These are phyloP conservation scores for Amanita jacksonii DNA, from an alignment of 768 basidiomycete species.

Conservation along the genomic window DNA sequence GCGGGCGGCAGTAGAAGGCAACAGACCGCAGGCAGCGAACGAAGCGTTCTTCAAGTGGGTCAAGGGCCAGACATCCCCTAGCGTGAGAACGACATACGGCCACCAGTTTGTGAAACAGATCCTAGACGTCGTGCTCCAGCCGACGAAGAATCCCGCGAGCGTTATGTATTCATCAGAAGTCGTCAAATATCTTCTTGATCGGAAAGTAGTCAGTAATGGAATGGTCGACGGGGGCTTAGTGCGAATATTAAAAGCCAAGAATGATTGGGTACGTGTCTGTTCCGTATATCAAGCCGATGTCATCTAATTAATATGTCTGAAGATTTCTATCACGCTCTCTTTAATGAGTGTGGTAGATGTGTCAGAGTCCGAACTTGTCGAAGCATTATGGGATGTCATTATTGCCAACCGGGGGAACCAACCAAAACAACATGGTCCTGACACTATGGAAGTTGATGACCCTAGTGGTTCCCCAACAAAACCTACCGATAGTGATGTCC, in stretches of 20 bases:
- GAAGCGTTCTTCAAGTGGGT: constrained; percentile 56
- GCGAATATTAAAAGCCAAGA: constrained; percentile 36
- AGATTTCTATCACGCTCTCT: constrained; percentile 39
- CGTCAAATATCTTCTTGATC: constrained; percentile 47
- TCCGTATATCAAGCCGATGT: not conserved
- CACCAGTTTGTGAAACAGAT: constrained; percentile 55
- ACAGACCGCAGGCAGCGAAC: constrained; percentile 43
- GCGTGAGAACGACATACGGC: constrained; percentile 2
- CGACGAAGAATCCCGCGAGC: constrained; percentile 23
- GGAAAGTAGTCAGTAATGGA: constrained; percentile 41
- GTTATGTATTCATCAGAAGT: constrained; percentile 47
- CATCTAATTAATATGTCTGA: constrained; percentile 15
- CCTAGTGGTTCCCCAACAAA: constrained; percentile 8
- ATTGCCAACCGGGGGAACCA: constrained; percentile 9
- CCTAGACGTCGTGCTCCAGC: constrained; percentile 39
- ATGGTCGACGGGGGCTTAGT: constrained; percentile 60
- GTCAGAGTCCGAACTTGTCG: constrained; percentile 54
- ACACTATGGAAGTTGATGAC: constrained; percentile 32
- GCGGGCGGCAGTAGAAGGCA: constrained; percentile 29
- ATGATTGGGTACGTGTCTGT: constrained; percentile 70
- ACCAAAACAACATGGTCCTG: constrained; percentile 19
- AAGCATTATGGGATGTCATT: constrained; percentile 37
- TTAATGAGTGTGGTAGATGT: constrained; percentile 51
- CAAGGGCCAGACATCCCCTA: constrained; percentile 17
- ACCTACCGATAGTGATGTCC: constrained; percentile 9